These are phyloP conservation scores for Leccinum pellstonianum DNA, from an alignment of 768 basidiomycete genomes.

Conservation along the genomic window DNA sequence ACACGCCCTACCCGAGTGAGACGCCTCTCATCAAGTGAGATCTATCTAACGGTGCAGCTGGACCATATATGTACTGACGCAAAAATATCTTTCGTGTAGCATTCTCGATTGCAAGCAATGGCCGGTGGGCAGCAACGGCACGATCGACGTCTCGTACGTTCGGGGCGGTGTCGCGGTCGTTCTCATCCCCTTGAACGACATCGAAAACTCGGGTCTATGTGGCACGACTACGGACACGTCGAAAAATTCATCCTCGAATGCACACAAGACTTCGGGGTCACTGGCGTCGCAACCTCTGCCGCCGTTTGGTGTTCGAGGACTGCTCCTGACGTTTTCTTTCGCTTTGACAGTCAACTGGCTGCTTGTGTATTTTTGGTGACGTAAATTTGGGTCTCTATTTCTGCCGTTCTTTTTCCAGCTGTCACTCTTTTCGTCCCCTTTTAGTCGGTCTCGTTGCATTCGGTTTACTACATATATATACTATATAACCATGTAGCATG, in stretches of 20 bases:
- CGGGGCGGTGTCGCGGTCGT: slow-evolving; percentile 56
- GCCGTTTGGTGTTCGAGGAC: background rate
- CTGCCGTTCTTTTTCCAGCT: background rate
- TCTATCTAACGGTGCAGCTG: background rate
- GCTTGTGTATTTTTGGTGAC: background rate
- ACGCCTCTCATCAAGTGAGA: slow-evolving; percentile 60
- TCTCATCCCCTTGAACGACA: slow-evolving; percentile 31
- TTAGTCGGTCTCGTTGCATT: background rate
- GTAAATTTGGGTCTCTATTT: background rate
- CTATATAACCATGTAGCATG: background rate
- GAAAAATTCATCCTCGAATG: no score
- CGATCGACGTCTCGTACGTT: slow-evolving; percentile 59
- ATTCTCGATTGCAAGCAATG: slow-evolving; percentile 66
- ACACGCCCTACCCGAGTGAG: slow-evolving; percentile 49
- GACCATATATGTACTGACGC: background rate
- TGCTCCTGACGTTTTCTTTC: background rate
- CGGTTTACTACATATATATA: background rate
- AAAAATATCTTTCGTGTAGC: slow-evolving; percentile 31
- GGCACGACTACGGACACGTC: slow-evolving; percentile 7
- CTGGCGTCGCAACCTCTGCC: background rate
- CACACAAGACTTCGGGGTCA: background rate
- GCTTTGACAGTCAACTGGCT: no score
- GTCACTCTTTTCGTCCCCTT: background rate
- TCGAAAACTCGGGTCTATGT: slow-evolving; percentile 41
- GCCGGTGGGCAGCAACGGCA: slow-evolving; percentile 65